phyloP scores from a whole-genome alignment of 225 moss, liverwort and hornwort species.

The Polytrichum formosum region DNA sequence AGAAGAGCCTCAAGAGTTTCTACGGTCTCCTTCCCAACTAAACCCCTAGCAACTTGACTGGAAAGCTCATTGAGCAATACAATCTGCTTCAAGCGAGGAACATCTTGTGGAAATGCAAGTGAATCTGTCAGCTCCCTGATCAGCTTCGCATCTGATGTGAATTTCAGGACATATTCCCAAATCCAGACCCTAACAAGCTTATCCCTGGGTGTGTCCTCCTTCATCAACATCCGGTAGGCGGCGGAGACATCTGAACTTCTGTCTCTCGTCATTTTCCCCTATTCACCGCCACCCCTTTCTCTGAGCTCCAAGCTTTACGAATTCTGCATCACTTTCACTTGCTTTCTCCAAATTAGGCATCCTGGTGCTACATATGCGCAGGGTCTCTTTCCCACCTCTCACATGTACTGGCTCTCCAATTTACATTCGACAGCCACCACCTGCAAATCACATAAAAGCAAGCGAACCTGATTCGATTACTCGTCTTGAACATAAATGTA shows the following conservation, averaged over 20 bases:
- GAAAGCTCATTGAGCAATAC: conserved; percentile 20
- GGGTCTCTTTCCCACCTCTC: too few relatives aligned
- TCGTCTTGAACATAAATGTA: too few relatives aligned
- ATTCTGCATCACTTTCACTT: too few relatives aligned
- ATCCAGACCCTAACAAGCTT: conserved; percentile 24
- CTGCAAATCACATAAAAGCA: too few relatives aligned
- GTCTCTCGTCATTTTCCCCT: conserved; percentile 22
- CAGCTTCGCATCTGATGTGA: conserved; percentile 4
- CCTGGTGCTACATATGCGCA: too few relatives aligned
- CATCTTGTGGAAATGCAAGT: conserved; percentile 19
- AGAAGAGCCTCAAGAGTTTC: conserved; percentile 25
- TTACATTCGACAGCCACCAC: too few relatives aligned
- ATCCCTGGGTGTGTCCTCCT: conserved; percentile 11
- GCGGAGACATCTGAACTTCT: conserved; percentile 14
- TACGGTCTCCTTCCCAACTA: conserved; percentile 8
- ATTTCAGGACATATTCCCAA: conserved; percentile 47
- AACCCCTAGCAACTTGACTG: conserved; percentile 10
- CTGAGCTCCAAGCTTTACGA: too few relatives aligned
- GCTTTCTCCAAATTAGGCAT: too few relatives aligned
- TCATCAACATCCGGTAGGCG: conserved; percentile 14
- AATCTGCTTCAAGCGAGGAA: conserved; percentile 41
- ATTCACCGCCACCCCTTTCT: background rate
- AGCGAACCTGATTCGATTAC: too few relatives aligned
- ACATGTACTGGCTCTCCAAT: too few relatives aligned
- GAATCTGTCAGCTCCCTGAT: conserved; percentile 12